Evolutionary conservation across 2,329 filamentous ascomycete species (phyloP), one percentile per base, ranked within the genome.

Genomic region (Pseudofabraea citricarpa): DNA sequence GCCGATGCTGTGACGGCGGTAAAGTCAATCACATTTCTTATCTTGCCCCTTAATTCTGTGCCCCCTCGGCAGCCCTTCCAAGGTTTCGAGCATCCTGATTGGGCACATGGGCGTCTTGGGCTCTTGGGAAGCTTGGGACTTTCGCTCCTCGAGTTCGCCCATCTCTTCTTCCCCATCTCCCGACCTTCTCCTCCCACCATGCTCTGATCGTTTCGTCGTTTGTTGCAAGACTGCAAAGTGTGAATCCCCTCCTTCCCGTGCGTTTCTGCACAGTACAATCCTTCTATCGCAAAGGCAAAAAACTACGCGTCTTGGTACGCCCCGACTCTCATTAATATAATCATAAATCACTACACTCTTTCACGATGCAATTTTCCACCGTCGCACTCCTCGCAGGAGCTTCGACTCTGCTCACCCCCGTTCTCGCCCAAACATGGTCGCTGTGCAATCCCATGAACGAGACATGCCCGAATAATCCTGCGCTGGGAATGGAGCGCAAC

Each of bases 401-500:
- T 16, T 33, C 46, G n/a, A 27, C 44, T 16, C 38, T 54, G 21
- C 26, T 51, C n/a, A 58, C 75, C 43, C 63, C 75, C 33, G 70
- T 72, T 37, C 53, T 73, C 27, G 89, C 85, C 38, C 91, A 96
- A 64, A 89, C 90, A 23, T 80, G 67, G 44, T 89, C 87, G 6
- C 64, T 73, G 32, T 97, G 90, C 71, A 83, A 94, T 59, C 90
- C 91, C 5, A 72, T 84, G 57, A 75, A 89, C 51, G 65, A 69
- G 47, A 79, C 69, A 52, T 95, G 90, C 62, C 79, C 85, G 1
- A 63, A 80, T 31, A 77, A 93, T 62, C 73, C 80, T 2, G 90
- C 87, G 10, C 74, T 95, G 15, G 80, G 83, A 44, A 79, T 78
- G 21, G 62, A 73, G 23, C 73, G 82, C 63, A 70, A 68, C 36